Evolutionary conservation across 176 grass and related monocot species (phyloP).

Genomic region (Musa troglodytarum): DNA sequence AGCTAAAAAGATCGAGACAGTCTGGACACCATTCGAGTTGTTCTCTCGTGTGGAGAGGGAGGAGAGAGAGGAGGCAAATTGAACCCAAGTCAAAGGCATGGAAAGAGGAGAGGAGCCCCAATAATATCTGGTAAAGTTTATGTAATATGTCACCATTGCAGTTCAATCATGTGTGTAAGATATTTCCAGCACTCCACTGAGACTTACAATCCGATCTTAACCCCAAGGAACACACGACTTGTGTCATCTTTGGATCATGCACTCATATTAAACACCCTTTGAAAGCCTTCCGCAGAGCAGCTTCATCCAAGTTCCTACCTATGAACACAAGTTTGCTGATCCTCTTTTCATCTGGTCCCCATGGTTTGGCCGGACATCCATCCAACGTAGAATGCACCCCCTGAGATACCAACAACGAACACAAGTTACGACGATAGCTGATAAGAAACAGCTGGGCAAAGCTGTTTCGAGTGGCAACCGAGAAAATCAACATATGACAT

Average conservation of each 20-base stretch:
- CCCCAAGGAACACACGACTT: neutral
- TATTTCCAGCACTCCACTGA: too few relatives aligned
- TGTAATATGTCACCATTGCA: too few relatives aligned
- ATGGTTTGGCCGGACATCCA: constrained; percentile 52
- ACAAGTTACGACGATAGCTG: neutral
- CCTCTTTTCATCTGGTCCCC: constrained; percentile 50
- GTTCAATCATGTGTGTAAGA: too few relatives aligned
- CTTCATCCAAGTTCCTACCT: constrained; percentile 48
- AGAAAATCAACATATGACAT: neutral
- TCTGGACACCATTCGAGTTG: too few relatives aligned
- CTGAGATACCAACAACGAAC: neutral
- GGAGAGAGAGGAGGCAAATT: neutral
- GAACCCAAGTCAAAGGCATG: neutral
- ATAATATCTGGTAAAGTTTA: too few relatives aligned
- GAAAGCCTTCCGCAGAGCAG: constrained; percentile 49
- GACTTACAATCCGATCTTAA: too few relatives aligned
- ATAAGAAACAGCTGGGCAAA: neutral
- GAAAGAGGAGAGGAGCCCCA: neutral
- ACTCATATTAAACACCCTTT: constrained; percentile 40
- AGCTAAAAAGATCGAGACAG: too few relatives aligned
- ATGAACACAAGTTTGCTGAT: constrained; percentile 62
- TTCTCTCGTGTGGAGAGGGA: neutral
- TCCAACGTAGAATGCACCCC: constrained; percentile 69
- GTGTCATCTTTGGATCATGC: neutral
- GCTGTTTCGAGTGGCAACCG: neutral